Percentiles rank a stretch among this genome's conserved stretches.
phyloP scores from a whole-genome alignment of 208 protist genomes.

The Trypanosoma caninum region DNA sequence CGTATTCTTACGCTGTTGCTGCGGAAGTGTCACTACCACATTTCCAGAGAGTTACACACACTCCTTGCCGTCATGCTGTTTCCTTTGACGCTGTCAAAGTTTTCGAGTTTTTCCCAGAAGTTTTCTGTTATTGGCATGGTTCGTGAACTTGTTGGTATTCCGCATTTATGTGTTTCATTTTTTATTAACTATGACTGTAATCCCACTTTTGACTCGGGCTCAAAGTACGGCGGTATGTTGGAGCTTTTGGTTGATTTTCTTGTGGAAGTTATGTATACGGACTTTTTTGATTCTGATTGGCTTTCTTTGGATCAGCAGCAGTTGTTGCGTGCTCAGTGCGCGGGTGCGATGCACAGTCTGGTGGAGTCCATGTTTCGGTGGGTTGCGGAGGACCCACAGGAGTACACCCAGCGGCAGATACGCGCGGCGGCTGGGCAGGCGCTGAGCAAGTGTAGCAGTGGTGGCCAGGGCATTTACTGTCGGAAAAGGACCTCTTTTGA shows the following conservation, averaged over 20 bases:
- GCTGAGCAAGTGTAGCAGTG: background rate
- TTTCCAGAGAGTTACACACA: constrained; percentile 66
- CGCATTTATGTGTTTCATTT: constrained; percentile 69
- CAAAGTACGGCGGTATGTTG: constrained; percentile 70
- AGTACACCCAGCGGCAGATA: constrained; percentile 34
- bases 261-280: constrained; percentile 51
- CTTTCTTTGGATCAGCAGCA: constrained; percentile 77
- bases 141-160: constrained; percentile 51
- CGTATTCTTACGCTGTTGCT: constrained; percentile 53
- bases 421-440: constrained; percentile 17
- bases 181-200: constrained; percentile 90
- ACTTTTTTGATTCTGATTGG: constrained; percentile 40
- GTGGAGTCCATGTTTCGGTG: constrained; percentile 67
- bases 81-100: constrained; percentile 51
- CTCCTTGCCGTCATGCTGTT: constrained; percentile 62
- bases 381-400: constrained; percentile 71
- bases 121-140: constrained; percentile 73
- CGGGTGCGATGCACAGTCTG: constrained; percentile 53
- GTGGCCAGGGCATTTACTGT: background rate
- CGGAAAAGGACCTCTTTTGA: constrained; percentile 19
- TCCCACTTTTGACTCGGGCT: constrained; percentile 66
- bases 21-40: constrained; percentile 68
- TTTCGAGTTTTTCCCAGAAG: constrained; percentile 73
- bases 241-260: constrained; percentile 75
- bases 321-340: constrained; percentile 67